Evolutionary conservation across 2,329 filamentous ascomycete genomes (phyloP), one percentile per base, ranked within the genome.

Genomic region (Microdochium trichocladiopsis): DNA sequence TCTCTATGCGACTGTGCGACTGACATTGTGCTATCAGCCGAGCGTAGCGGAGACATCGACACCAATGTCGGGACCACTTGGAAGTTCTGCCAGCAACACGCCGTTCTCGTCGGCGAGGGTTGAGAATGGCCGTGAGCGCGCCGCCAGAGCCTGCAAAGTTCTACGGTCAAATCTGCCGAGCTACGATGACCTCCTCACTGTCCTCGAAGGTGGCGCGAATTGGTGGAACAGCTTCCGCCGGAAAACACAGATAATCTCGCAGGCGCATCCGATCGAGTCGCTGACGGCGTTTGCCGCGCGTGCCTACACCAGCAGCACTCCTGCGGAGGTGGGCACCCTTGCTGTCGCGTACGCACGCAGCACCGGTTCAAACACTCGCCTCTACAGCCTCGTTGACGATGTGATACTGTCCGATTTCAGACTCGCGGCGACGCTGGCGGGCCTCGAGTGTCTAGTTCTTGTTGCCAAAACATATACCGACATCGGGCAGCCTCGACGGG

Each of bases 401-500:
- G 68, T 68, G 57, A 65, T 75, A 18, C 52, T 74, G 18, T 65
- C 65, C 4, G 71, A 74, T 51, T 67, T 73, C 50, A 65, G 70
- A 43, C 71, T 69, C 53, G 63, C 64, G 18, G 64, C 68, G 4
- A 73, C 67, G 2, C 54, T 72, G 3, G 69, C 72, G 50, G 72
- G 72, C 14, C 63, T 75, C 54, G 72, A 75, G 54, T 72, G 69
- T 53, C 57, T 72, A 24, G 64, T 74, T 31, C 50, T 75, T 12
- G 67, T 71, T 52, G 66, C 67, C 5, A 74, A 72, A 52, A 66
- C 66, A 57, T 74, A 72, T 58, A 66, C 69, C 4, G 72, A 75
- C 53, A 66, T 71, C 25, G 72, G 72, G 1, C 72, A 74, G 54
- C 71, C 72, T 22, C 67, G 71, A 45, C 57, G 68, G 55, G 66